Evolutionary conservation across 768 basidiomycete genomes (phyloP), one percentile per base, ranked within the genome.

Genomic region (Austroboletus eburneus): DNA sequence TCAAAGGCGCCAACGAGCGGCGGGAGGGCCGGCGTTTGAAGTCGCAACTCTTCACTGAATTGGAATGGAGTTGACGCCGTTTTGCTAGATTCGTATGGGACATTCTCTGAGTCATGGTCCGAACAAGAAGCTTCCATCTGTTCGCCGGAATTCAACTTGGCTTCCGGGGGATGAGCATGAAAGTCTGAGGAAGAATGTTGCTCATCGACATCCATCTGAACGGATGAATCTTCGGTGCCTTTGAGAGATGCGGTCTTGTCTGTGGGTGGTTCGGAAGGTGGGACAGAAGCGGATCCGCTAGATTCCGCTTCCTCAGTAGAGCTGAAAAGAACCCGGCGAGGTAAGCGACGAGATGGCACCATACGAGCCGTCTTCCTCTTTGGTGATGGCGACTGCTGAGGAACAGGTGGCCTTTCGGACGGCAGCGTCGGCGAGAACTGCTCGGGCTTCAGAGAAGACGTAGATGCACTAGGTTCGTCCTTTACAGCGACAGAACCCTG

Each of bases 331-430:
- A 58, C 29, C 7, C 56, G 51, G 9, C 56, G 62, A 24, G 62
- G 61, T 24, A 56, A 30, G 25, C 50, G 60, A 18, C 60, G 51
- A 9, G 50, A 49, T 1, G 61, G 61, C 8, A 62, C 56, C 39
- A 62, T 62, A 25, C 61, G 61, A 29, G 59, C 58, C 9, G 61
- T 51, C 46, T 58, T 63, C 41, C 43, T 56, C 38, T 22, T 62
- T 22, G 18, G 32, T 9, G 47, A 23, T 3, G 43, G 44, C 9
- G 56, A 45, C 32, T 1, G 22, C 8, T 6, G 5, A 3, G 21
- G 24, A 39, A 39, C 23, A 23, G 51, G 37, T 8, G 42, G 10
- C 16, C 18, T 25, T 33, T 48, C 42, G 14, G 39, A 40, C 3
- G 20, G 33, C 12, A 17, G 34, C 4, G 2, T 8, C 0, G 33